Evolutionary conservation across 108 stramenopile species (phyloP).

Genomic region (Cyclotella cryptica): DNA sequence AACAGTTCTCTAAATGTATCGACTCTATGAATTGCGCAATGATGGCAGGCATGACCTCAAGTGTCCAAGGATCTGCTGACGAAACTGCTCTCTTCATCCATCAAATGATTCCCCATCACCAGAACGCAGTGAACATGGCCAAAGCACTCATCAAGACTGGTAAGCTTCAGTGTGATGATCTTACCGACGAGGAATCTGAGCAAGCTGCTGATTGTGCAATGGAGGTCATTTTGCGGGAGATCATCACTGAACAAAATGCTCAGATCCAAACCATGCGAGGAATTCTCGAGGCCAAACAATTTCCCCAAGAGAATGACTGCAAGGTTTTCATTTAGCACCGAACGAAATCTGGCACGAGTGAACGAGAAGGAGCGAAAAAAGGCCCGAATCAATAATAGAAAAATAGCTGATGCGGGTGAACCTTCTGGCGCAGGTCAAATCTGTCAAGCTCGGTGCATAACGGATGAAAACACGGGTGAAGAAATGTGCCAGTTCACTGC

Average conservation of each 20-base stretch:
- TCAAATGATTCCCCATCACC: constrained; percentile 95
- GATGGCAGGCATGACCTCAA: constrained; percentile 74
- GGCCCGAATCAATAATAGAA: neutral
- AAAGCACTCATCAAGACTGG: constrained; percentile 70
- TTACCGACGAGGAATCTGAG: constrained; percentile 50
- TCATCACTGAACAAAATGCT: constrained; percentile 75
- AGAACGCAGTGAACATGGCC: constrained; percentile 95
- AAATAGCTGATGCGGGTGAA: too few relatives aligned
- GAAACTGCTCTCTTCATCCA: constrained; percentile 69
- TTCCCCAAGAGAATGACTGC: constrained; percentile 55
- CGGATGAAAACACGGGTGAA: constrained; percentile 14
- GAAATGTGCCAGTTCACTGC: constrained; percentile 54
- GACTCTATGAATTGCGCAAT: constrained; percentile 80
- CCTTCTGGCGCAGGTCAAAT: neutral
- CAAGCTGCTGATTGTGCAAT: constrained; percentile 55
- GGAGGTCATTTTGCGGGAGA: constrained; percentile 64
- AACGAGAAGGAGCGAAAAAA: too few relatives aligned
- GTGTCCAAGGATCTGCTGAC: constrained; percentile 5
- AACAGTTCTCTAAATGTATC: constrained; percentile 58
- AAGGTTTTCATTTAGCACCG: constrained; percentile 13
- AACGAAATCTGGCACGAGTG: too few relatives aligned
- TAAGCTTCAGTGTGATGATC: constrained; percentile 55
- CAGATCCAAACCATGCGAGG: constrained; percentile 85
- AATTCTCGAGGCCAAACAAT: constrained; percentile 54
- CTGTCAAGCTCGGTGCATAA: constrained; percentile 28